Conservation (phyloP, 2,329 filamentous ascomycete genomes). For the Remersonia thermophila region DNA sequence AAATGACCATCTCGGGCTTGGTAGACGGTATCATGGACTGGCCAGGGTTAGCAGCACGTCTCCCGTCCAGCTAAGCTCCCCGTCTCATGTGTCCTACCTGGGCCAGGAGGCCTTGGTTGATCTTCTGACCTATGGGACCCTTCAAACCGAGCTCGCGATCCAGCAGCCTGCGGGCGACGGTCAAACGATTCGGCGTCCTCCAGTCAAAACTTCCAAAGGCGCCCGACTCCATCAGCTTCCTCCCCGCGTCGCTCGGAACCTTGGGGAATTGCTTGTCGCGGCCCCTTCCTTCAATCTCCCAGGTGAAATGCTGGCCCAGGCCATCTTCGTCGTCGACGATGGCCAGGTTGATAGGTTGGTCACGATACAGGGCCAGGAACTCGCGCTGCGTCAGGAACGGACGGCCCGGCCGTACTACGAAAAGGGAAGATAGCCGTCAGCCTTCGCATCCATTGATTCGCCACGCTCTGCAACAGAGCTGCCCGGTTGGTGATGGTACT, state of each 20-base stretch:
- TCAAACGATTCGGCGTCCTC: slow-evolving; percentile 38
- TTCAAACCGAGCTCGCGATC: slow-evolving; percentile 72
- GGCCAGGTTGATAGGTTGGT: slow-evolving; percentile 13
- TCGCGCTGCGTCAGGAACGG: slow-evolving; percentile 15
- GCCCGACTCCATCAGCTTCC: slow-evolving; percentile 69
- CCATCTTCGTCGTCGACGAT: slow-evolving; percentile 18
- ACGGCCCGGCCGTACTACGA: slow-evolving; percentile 4
- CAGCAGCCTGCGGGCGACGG: slow-evolving; percentile 58
- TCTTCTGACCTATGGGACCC: slow-evolving; percentile 42
- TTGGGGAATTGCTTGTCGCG: slow-evolving; percentile 60
- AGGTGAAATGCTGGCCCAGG: slow-evolving; percentile 25
- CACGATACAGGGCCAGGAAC: slow-evolving; percentile 16
- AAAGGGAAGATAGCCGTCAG: not conserved
- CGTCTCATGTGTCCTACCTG: too few relatives aligned
- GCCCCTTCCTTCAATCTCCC: slow-evolving; percentile 27
- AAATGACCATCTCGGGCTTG: slow-evolving; percentile 72
- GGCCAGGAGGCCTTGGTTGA: slow-evolving; percentile 53
- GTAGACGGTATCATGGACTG: slow-evolving; percentile 67
- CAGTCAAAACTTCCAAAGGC: slow-evolving; percentile 59
- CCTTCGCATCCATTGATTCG: too few relatives aligned
- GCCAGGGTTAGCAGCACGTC: slow-evolving; percentile 8
- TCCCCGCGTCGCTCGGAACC: slow-evolving; percentile 67
- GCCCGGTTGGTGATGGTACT: too few relatives aligned
- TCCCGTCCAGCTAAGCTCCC: not conserved
- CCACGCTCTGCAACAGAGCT: too few relatives aligned